phyloP scores from a whole-genome alignment of 176 grass and related monocot genomes.

The Oryza punctata region DNA sequence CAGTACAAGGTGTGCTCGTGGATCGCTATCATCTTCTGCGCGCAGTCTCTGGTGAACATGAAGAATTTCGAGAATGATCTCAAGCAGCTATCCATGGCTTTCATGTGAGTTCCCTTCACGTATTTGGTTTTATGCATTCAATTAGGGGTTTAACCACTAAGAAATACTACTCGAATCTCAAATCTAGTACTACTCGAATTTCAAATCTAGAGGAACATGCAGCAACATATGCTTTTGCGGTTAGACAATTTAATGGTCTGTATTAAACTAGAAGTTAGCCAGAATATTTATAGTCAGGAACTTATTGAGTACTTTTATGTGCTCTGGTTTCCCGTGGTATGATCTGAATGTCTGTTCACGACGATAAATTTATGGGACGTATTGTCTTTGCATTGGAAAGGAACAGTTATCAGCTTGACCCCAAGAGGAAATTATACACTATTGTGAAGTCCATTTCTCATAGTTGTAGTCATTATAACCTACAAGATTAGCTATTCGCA shows the following conservation, averaged over 20 bases:
- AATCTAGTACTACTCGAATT: background rate
- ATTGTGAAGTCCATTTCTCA: background rate
- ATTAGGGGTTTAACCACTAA: background rate
- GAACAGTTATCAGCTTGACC: background rate
- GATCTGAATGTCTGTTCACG: background rate
- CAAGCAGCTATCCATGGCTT: constrained; percentile 98
- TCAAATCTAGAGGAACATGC: background rate
- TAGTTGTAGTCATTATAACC: background rate
- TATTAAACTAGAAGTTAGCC: constrained; percentile 5
- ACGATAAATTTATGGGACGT: background rate
- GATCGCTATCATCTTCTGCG: constrained; percentile 97
- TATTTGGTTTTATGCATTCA: background rate
- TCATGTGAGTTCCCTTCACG: constrained; percentile 72
- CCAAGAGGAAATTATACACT: background rate
- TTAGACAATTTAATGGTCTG: background rate
- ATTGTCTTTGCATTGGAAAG: background rate
- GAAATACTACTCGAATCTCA: background rate
- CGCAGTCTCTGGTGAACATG: constrained; percentile 92
- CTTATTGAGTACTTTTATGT: background rate
- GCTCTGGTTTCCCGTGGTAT: background rate
- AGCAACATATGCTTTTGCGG: background rate
- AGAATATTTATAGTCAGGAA: background rate
- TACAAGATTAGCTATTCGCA: background rate
- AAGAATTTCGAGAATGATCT: constrained; percentile 97
- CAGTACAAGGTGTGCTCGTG: constrained; percentile 98